Conservation (phyloP, 768 basidiomycete species). For the Tulasnella calospora region DNA sequence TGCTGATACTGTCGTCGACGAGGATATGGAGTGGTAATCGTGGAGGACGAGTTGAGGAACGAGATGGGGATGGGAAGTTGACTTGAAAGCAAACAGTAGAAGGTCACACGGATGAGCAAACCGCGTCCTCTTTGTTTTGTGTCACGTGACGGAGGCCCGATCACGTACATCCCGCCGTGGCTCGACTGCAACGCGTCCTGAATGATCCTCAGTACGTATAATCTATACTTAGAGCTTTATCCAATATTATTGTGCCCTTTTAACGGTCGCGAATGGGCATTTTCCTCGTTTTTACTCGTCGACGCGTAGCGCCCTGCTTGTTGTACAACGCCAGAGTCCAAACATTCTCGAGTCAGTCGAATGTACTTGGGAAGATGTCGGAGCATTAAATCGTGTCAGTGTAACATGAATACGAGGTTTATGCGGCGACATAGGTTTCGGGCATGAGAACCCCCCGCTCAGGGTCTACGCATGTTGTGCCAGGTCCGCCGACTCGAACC, state of each 20-base stretch:
- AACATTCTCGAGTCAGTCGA: background rate
- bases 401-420: background rate
- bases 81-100: constrained; percentile 8
- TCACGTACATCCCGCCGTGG: background rate
- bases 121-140: background rate
- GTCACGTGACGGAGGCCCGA: background rate
- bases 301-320: background rate
- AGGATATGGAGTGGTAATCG: background rate
- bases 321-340: background rate
- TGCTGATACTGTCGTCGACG: background rate
- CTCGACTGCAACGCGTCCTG: background rate
- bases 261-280: background rate
- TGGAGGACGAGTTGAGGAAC: constrained; percentile 8
- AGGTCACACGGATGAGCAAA: background rate
- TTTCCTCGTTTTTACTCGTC: background rate
- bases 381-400: background rate
- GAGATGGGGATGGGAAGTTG: background rate
- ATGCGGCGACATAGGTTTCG: background rate
- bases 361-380: background rate
- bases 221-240: background rate
- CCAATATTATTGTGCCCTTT: background rate
- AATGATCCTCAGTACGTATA: background rate
- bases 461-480: background rate
- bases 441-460: background rate
- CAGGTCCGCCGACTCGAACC: no score